Conservation (phyloP, 129 eudicot genomes). For the Sambucus nigra region DNA sequence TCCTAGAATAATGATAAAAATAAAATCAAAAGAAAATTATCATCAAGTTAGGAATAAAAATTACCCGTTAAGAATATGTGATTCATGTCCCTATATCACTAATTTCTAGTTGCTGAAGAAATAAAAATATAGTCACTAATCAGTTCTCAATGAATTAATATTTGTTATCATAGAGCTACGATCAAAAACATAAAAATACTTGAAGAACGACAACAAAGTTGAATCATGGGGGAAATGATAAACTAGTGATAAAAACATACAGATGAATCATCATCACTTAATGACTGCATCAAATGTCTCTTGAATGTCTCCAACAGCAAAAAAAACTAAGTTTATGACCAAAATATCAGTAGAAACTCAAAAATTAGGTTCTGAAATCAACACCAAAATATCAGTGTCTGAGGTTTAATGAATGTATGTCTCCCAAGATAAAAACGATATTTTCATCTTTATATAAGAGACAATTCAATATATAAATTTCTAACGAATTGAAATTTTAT, state of each 20-base stretch:
- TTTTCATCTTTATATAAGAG: too few species aligned
- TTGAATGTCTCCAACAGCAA: conserved; percentile 93
- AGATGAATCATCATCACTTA: conserved; percentile 67
- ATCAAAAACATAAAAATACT: conserved; percentile 1
- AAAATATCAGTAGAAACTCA: not conserved
- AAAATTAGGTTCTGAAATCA: conserved; percentile 4
- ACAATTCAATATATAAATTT: too few species aligned
- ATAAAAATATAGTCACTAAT: conserved; percentile 8
- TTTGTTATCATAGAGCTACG: conserved; percentile 1
- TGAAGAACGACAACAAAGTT: conserved; percentile 1
- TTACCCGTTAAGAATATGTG: conserved; percentile 51
- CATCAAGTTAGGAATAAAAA: conserved; percentile 4
- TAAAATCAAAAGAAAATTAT: not conserved
- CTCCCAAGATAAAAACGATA: too few species aligned
- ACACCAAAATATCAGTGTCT: too few species aligned
- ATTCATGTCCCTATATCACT: conserved; percentile 81
- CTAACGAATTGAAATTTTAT: too few species aligned
- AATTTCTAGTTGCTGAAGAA: conserved; percentile 47
- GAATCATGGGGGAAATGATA: not conserved
- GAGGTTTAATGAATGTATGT: too few species aligned
- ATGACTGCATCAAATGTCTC: conserved; percentile 83
- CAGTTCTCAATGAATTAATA: conserved; percentile 3
- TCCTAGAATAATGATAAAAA: not conserved
- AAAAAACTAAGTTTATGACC: conserved; percentile 7
- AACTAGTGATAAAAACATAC: conserved; percentile 35